Evolutionary conservation across 768 basidiomycete genomes (phyloP), one percentile per base, ranked within the genome.

Genomic region (Kwoniella dejecticola): DNA sequence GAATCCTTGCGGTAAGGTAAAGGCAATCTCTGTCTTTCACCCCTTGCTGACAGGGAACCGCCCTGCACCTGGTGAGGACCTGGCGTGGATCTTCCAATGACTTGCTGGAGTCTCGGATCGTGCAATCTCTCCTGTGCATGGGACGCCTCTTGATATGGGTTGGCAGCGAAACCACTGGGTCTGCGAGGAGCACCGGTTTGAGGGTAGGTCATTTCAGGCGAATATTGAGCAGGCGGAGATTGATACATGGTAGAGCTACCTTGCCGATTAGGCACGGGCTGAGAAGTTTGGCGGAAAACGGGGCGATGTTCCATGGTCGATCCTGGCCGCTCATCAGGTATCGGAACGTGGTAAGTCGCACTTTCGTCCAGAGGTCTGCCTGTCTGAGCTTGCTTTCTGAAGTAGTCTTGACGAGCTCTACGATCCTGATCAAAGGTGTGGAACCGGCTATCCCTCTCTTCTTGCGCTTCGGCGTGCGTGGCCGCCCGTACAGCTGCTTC

Each of bases 211-310:
- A 66, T 58, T 19, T 64, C 61, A 17, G 60, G 33, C 5, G 58
- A 31, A 52, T 61, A 73, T 44, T 73, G 63, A 21, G 55, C 17
- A 4, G 62, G 60, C 12, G 72, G 72, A 0, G 70, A 67, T n/a
- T 68, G 66, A 48, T 71, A 71, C 3, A 67, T 38, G 17, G 61
- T 19, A 8, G 17, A n/a, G 30, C 60, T 62, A 30, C 45, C 45
- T 24, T 46, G 60, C 15, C 60, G 42, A 10, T 38, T n/a, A 2
- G 60, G 59, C 12, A 60, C 59, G n/a, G 29, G 33, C 5, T 30
- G 55, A 27, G 57, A 62, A 17, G 55, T 30, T 29, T 66, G 54
- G 27, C 46, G 33, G n/a, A 60, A 62, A 15, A 49, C 63, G 24
- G 68, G 52, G 19, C 71, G 50, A 21, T 26, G 29, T 27, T 49